These are phyloP conservation scores for Calocybe gambosa DNA, from an alignment of 1,284 basidiomycete species.

Conservation along the genomic window DNA sequence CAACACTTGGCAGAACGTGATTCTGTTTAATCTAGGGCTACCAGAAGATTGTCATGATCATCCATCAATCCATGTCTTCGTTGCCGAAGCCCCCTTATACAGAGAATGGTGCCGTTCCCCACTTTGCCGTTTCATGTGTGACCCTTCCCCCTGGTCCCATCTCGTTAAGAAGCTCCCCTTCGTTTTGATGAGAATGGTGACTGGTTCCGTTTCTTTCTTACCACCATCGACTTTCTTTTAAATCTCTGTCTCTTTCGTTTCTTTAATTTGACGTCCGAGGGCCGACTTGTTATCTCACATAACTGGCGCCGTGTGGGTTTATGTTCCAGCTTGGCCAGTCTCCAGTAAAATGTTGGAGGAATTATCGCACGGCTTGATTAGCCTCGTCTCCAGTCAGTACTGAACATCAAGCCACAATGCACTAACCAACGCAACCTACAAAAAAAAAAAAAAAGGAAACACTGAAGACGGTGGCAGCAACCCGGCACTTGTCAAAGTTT, in stretches of 20 bases:
- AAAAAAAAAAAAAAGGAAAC: background rate
- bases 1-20: too few species aligned
- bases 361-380: background rate
- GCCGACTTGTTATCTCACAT: background rate
- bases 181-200: too few species aligned
- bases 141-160: background rate
- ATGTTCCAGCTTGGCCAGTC: background rate
- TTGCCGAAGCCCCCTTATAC: too few species aligned
- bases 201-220: too few species aligned
- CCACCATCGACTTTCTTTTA: constrained; percentile 5
- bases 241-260: background rate
- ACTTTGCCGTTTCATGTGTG: background rate
- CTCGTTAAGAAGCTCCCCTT: constrained; percentile 2
- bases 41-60: background rate
- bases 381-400: constrained; percentile 5
- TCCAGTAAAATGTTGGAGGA: constrained; percentile 1
- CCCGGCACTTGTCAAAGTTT: constrained; percentile 6
- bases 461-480: constrained; percentile 1
- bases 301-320: background rate
- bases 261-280: background rate
- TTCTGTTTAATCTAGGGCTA: too few species aligned
- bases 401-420: background rate
- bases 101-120: background rate
- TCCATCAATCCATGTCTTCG: background rate
- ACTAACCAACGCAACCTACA: background rate